Conservation (phyloP, 164 flowering plant species). For the Vitis rotundifolia region DNA sequence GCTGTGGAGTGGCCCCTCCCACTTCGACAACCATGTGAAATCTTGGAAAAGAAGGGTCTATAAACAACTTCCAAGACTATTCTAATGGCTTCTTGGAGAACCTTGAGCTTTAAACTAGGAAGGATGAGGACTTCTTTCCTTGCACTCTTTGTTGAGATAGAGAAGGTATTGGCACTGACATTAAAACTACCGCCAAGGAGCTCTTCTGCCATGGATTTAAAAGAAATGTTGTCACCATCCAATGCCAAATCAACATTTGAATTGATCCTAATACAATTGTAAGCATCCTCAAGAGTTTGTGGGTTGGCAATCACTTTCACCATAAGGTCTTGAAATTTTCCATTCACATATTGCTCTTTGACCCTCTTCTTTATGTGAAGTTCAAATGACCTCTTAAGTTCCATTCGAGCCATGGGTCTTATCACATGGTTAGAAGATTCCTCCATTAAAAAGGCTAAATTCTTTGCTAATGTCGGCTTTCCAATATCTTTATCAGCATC, state of each 20-base stretch:
- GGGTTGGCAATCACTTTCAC: slow-evolving; percentile 73
- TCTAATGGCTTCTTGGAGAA: slow-evolving; percentile 83
- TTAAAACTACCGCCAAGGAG: slow-evolving; percentile 58
- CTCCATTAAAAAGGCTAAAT: slow-evolving; percentile 69
- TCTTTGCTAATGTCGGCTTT: slow-evolving; percentile 47
- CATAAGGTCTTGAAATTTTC: slow-evolving; percentile 69
- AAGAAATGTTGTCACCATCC: slow-evolving; percentile 35
- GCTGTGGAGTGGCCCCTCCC: slow-evolving; percentile 78
- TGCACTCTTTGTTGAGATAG: slow-evolving; percentile 49
- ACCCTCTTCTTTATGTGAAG: slow-evolving; percentile 82
- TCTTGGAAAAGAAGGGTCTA: slow-evolving; percentile 78
- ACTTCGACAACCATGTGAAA: slow-evolving; percentile 90
- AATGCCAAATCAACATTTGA: slow-evolving; percentile 57
- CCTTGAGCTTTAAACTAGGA: slow-evolving; percentile 69
- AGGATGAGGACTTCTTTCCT: slow-evolving; percentile 63
- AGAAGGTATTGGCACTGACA: slow-evolving; percentile 54
- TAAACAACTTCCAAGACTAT: slow-evolving; percentile 82
- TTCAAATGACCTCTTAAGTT: slow-evolving; percentile 64
- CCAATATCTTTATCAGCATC: slow-evolving; percentile 13
- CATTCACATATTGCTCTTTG: slow-evolving; percentile 64
- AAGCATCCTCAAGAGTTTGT: slow-evolving; percentile 75
- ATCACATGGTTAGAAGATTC: slow-evolving; percentile 43
- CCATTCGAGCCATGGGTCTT: slow-evolving; percentile 46
- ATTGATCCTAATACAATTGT: slow-evolving; percentile 55
- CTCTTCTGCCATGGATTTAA: slow-evolving; percentile 63